Evolutionary conservation across 805 yeast genomes (phyloP).

Genomic region (Candida succiphila): DNA sequence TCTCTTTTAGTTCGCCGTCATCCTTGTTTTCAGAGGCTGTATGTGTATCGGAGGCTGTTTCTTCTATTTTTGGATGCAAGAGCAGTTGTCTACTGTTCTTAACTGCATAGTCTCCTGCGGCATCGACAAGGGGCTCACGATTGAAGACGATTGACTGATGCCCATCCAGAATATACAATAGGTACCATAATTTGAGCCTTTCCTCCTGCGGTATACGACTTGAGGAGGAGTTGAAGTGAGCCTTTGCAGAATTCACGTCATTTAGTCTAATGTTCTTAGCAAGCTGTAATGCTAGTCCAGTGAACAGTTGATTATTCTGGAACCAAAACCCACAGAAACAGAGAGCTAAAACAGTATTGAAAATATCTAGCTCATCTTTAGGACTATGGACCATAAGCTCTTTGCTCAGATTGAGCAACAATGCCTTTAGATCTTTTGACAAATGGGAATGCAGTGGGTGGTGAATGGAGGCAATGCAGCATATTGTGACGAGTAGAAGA

Average conservation of each 20-base stretch:
- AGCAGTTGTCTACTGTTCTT: slow-evolving; percentile 31
- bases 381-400: slow-evolving; percentile 25
- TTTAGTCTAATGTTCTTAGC: slow-evolving; percentile 45
- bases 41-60: background rate
- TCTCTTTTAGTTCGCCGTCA: background rate
- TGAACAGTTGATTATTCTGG: slow-evolving; percentile 52
- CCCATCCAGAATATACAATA: slow-evolving; percentile 56
- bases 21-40: slow-evolving; percentile 1
- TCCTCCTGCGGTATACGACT: slow-evolving; percentile 25
- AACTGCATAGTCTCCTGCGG: slow-evolving; percentile 31
- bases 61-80: slow-evolving; percentile 5
- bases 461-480: slow-evolving; percentile 54
- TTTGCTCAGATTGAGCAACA: slow-evolving; percentile 20
- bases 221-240: slow-evolving; percentile 25
- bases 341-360: slow-evolving; percentile 52
- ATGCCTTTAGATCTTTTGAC: slow-evolving; percentile 15
- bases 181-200: slow-evolving; percentile 53
- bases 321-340: slow-evolving; percentile 64
- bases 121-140: slow-evolving; percentile 44
- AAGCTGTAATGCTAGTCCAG: slow-evolving; percentile 58
- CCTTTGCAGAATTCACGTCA: slow-evolving; percentile 6
- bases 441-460: slow-evolving; percentile 29
- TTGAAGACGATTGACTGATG: slow-evolving; percentile 56
- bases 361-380: slow-evolving; percentile 35
- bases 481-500: slow-evolving; percentile 45